Base-by-base conservation (phyloP, 129 eudicot species). In the Artemisia tridentata region DNA sequence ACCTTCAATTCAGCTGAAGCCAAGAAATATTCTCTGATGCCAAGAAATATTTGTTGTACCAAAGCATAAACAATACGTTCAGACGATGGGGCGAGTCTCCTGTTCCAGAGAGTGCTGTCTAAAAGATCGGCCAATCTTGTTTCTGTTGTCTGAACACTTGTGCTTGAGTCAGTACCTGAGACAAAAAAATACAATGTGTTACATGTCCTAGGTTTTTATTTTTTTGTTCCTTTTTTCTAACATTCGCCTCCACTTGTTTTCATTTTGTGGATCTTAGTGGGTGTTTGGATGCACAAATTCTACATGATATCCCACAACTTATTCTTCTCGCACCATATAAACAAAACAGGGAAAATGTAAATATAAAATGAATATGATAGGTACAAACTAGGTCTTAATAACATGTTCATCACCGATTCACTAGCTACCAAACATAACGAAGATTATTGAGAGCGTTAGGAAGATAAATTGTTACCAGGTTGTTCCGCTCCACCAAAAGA, bases 21-120 rank as follows among this genome's bases (percentile, higher is more conserved):
- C 86, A 93, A 77, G 71, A 93, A 89, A 74, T 93, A 93, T 77
- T 93, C 98, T 80, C 95, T 75, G 14, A 93, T 93, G 58, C 98
- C 98, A 72, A 89, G 98, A 72, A 93, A 93, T 78, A 93, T 93
- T 72, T 93, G 98, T 78, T 93, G 98, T 65, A 93, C 98, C 75
- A 93, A 80, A 69, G 98, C 98, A 80, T 85, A 89, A 62, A 93
- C 98, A 50, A 93, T 93, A 57, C 98, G 88, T 80, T 93, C 98
- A n/a, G 98, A 93, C 9, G 98, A 93, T 67, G 98, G 98, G 38
- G 95, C 97, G 56, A 93, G 97, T 76, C 86, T 85, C 74, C 98
- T 69, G 80, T 93, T 93, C 96, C 98, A 93, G 31, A 93, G 95
- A 13, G 98, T 93, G 82, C 92, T 87, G 62, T 93, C 98, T 76